Base-by-base conservation (phyloP, 2,329 filamentous ascomycete species). In the Phialophora tarda region DNA sequence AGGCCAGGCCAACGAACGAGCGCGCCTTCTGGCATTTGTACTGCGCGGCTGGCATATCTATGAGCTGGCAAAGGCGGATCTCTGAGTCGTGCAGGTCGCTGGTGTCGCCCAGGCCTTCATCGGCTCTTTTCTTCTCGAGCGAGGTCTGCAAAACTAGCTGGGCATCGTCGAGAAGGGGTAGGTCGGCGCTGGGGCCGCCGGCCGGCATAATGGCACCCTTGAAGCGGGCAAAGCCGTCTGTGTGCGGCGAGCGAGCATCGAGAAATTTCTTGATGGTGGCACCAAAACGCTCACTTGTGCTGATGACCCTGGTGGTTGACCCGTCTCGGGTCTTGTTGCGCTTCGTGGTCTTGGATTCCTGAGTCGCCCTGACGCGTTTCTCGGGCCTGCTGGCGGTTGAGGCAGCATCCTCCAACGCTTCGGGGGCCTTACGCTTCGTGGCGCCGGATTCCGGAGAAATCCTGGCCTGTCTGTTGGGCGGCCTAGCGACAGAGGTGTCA, bases 11-110 rank as follows among this genome's bases (percentile, higher is more conserved):
- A 26, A 69, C 53, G 47, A 69, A 69, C 55, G 62, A 53, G 28
- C 64, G 67, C 2, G 54, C 56, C 48, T 67, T 66, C 30, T 69
- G 67, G 47, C 67, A 69, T 8, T 65, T 65, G 56, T 69, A 69
- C 10, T 57, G 28, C 47, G 63, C 63, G 26, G 30, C 41, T 3
- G 54, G 32, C 48, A 67, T 61, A n/a, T 34, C 51, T 32, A 65
- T 32, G 8, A 55, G 7, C 1, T 62, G 34, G 65, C 65, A 67
- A 23, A 69, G 30, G n/a, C 4, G 8, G 10, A 65, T 23, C 48
- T 69, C 68, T 1, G 26, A 30, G 11, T 55, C 21, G 47, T 65
- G 62, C 28, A 69, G 62, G 32, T 26, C 61, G 23, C 14, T 55
- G 11, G 59, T 12, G 21, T 62, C 62, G 24, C 63, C 66, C n/a